phyloP scores from a whole-genome alignment of 441 rosid species.

The Biscutella laevigata region DNA sequence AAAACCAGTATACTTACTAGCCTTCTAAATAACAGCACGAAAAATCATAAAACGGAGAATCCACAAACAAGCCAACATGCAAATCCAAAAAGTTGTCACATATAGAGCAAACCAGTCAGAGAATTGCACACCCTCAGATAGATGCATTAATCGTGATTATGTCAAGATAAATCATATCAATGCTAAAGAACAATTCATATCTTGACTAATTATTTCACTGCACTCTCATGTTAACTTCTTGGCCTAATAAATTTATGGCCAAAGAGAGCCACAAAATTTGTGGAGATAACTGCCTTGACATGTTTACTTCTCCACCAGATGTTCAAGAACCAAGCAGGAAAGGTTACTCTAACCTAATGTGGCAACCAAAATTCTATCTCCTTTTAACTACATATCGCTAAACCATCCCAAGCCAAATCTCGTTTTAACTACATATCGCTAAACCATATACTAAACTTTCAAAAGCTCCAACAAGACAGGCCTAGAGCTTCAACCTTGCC shows the following conservation, averaged over 20 bases:
- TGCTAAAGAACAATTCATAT: not conserved
- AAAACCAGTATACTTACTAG: not conserved
- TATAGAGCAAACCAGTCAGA: not conserved
- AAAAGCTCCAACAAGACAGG: not conserved
- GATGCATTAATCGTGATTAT: not conserved
- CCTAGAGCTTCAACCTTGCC: not conserved
- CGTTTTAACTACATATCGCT: not conserved
- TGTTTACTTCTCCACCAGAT: not conserved
- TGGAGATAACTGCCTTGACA: not conserved
- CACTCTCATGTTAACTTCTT: not conserved
- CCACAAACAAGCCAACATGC: not conserved
- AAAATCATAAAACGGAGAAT: not conserved
- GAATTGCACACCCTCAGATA: not conserved
- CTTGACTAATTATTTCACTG: not conserved
- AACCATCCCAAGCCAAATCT: not conserved
- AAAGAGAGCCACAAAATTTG: not conserved
- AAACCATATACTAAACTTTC: constrained; percentile 1
- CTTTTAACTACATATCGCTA: too few relatives aligned
- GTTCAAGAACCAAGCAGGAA: constrained; percentile 5
- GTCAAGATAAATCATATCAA: not conserved
- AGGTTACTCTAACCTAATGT: not conserved
- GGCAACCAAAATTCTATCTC: not conserved
- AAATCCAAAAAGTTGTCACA: constrained; percentile 1
- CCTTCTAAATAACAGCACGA: not conserved
- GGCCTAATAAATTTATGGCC: not conserved